Evolutionary conservation across 495 filamentous ascomycete species (phyloP).

Genomic region (Penicillium angulare): DNA sequence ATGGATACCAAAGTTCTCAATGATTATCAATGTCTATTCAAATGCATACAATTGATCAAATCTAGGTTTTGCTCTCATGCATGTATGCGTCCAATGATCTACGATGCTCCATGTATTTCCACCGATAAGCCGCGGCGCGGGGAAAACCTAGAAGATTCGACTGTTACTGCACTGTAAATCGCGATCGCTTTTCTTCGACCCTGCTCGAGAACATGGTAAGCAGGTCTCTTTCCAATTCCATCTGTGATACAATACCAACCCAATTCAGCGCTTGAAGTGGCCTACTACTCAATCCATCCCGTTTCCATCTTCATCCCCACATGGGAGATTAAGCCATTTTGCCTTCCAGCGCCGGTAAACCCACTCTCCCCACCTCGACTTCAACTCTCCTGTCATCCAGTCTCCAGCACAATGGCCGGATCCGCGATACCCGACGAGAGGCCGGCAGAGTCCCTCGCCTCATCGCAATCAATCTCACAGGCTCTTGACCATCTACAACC

Average conservation of each 20-base stretch:
- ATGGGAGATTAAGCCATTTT: slow-evolving; percentile 23
- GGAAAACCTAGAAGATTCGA: slow-evolving; percentile 8
- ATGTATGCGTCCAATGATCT: neutral
- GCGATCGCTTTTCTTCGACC: too few relatives aligned
- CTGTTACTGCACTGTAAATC: neutral
- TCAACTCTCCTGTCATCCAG: slow-evolving; percentile 9
- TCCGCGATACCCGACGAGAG: neutral
- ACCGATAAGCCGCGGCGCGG: slow-evolving; percentile 19
- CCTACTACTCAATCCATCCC: neutral
- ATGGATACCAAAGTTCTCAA: neutral
- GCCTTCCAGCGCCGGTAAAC: slow-evolving; percentile 18
- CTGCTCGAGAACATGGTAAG: too few relatives aligned
- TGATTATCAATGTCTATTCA: neutral
- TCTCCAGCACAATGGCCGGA: slow-evolving; percentile 16
- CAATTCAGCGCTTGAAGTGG: too few relatives aligned
- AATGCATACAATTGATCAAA: neutral
- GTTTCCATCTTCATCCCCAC: slow-evolving; percentile 7
- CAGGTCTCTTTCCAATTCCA: too few relatives aligned
- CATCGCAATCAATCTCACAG: slow-evolving; percentile 2
- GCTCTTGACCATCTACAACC: slow-evolving; percentile 19
- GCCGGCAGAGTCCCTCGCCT: neutral
- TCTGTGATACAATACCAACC: too few relatives aligned
- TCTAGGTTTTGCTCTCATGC: too few relatives aligned
- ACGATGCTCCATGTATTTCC: slow-evolving; percentile 14
- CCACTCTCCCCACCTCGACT: slow-evolving; percentile 15